Conservation (phyloP, 306 rosid genomes). For the Dalbergia oliveri region DNA sequence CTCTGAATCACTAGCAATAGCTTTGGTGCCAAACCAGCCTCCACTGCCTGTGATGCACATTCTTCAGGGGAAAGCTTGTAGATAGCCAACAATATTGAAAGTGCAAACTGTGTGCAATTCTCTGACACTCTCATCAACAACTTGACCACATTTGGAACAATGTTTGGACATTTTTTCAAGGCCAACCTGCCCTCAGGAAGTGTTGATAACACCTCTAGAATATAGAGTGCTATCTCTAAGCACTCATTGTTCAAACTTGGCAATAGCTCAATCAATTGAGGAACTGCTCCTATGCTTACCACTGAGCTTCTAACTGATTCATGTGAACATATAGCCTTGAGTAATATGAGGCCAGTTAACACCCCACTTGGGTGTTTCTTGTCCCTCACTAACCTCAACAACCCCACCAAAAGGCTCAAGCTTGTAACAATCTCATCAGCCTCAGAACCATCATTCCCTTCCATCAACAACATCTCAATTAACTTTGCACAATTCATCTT, state of each 20-base stretch:
- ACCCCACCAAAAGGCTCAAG: background rate
- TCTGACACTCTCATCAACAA: conserved; percentile 81
- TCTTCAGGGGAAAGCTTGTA: conserved; percentile 78
- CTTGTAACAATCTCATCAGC: conserved; percentile 40
- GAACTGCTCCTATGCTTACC: conserved; percentile 66
- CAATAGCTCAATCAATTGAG: conserved; percentile 65
- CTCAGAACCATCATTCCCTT: conserved; percentile 49
- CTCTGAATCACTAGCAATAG: conserved; percentile 83
- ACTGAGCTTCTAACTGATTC: conserved; percentile 59
- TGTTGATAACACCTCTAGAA: conserved; percentile 65
- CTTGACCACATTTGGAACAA: conserved; percentile 64
- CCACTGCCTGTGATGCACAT: conserved; percentile 69
- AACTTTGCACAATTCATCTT: conserved; percentile 79
- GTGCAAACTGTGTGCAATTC: conserved; percentile 68
- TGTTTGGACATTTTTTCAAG: conserved; percentile 68
- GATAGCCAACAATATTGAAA: conserved; percentile 74
- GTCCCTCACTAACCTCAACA: background rate
- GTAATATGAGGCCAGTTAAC: conserved; percentile 62
- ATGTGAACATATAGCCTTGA: conserved; percentile 58
- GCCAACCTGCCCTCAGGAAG: conserved; percentile 69
- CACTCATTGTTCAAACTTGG: conserved; percentile 61
- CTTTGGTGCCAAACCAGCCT: conserved; percentile 84
- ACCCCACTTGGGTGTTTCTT: conserved; percentile 60
- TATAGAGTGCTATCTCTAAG: conserved; percentile 62
- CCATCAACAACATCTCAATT: conserved; percentile 57